Evolutionary conservation across 352 stramenopile species (phyloP), one percentile per base, ranked within the genome.

Genomic region (Phytophthora vignae): DNA sequence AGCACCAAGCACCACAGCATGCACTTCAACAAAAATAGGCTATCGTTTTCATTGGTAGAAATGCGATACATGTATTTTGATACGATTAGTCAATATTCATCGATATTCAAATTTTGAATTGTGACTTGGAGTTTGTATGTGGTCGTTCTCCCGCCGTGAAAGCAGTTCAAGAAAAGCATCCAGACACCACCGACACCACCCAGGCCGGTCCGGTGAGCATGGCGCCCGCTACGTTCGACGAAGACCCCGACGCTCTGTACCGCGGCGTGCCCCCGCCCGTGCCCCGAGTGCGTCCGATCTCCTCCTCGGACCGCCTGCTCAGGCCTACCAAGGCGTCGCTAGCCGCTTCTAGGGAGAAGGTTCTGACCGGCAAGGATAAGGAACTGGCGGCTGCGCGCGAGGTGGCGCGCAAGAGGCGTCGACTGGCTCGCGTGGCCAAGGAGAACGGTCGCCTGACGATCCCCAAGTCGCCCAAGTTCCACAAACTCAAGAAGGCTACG

Each of bases 381-480:
- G 69, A 76, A 29, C 50, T 77, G 27, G 77, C 72, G 2, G 79
- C 84, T 33, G 69, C 77, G 21, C 79, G 72, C 29, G 69, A 71
- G 15, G n/a, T 79, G 44, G 68, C 79, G 48, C 69, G 60, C 15
- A 79, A 81, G 38, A 69, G 81, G 14, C 72, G 77, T 17, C 61
- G 65, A 1, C 55, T 85, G 31, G 53, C 69, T 40, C 77, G 79
- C 19, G 63, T 85, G 46, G 76, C 81, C 46, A 89, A 89, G 69
- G 74, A 84, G 46, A 89, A 87, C 25, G 81, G 81, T 1, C 79
- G 77, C 5, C 74, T 94, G 25, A 94, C 87, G 49, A 85, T 94
- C 50, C 87, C 87, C 8, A 71, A 85, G 67, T 91, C 83, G 49
- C 87, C 87, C 29, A 91, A 94, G 64, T 87, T 94, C 53, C 76